Evolutionary conservation across 176 grass and related monocot genomes (phyloP).

Genomic region (Calamus simplicifolius): DNA sequence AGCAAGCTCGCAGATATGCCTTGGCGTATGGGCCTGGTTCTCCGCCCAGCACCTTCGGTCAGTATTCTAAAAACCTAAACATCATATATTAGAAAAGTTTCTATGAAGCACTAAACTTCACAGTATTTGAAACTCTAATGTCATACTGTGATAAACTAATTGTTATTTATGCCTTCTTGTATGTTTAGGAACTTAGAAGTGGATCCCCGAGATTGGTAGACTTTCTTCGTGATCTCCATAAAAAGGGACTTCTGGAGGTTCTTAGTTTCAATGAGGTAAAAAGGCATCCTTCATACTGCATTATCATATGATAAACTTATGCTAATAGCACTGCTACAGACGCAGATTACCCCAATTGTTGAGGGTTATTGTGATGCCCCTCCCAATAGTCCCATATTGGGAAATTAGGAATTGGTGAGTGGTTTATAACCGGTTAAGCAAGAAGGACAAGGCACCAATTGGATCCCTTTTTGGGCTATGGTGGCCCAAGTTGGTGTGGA

Average conservation of each 20-base stretch:
- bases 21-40: constrained; percentile 93
- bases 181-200: constrained; percentile 93
- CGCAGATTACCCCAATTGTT: constrained; percentile 89
- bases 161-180: constrained; percentile 4
- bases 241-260: constrained; percentile 70
- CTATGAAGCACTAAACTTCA: no score
- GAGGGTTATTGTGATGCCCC: no score
- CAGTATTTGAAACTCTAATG: no score
- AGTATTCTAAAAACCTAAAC: constrained; percentile 2
- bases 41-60: constrained; percentile 88
- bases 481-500: no score
- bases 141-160: no score
- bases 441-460: no score
- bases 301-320: constrained; percentile 6
- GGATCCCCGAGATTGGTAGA: constrained; percentile 86
- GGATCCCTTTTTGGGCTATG: no score
- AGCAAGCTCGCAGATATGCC: constrained; percentile 99
- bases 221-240: constrained; percentile 61
- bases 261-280: constrained; percentile 96
- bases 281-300: neutral
- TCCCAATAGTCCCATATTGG: no score
- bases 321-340: constrained; percentile 45
- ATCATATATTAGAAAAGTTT: no score
- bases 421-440: no score
- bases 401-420: no score